A percentile compares a stretch with the other conserved stretches of the same genome.
Conservation (phyloP, 805 yeast species). For the Isabelozyma heimii region DNA sequence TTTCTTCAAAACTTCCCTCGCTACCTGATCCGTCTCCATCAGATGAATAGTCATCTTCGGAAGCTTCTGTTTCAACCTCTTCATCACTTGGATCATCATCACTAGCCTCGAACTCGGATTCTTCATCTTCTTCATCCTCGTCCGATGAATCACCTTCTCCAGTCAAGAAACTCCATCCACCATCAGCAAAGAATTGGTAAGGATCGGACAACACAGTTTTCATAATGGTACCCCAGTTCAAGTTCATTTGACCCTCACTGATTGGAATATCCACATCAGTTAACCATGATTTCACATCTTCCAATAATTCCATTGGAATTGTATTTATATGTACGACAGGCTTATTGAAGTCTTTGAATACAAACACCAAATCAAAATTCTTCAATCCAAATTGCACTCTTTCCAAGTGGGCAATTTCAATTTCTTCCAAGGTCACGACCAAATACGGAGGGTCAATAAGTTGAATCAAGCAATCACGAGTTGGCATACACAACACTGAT, state of each 20-base stretch:
- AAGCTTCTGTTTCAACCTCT: conserved; percentile 55
- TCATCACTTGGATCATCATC: conserved; percentile 64
- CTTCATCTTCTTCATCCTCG: conserved; percentile 64
- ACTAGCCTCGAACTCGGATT: conserved; percentile 64
- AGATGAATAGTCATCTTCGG: conserved; percentile 35
- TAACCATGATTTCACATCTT: conserved; percentile 92
- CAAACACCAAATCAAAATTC: conserved; percentile 95
- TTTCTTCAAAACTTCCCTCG: conserved; percentile 36
- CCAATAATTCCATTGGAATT: conserved; percentile 87
- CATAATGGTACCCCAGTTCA: conserved; percentile 96
- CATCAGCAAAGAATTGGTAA: conserved; percentile 85
- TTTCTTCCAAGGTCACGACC: conserved; percentile 86
- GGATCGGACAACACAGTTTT: conserved; percentile 91
- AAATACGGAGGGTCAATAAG: conserved; percentile 92
- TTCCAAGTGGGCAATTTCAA: conserved; percentile 93
- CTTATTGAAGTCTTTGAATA: conserved; percentile 82
- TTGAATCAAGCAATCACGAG: conserved; percentile 94
- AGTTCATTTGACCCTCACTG: conserved; percentile 91
- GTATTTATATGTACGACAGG: conserved; percentile 93
- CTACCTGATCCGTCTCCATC: conserved; percentile 36
- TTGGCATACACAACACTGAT: conserved; percentile 92
- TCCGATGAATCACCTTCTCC: conserved; percentile 78
- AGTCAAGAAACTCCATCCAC: conserved; percentile 94
- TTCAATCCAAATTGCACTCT: conserved; percentile 96
- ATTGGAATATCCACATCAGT: conserved; percentile 96